Base-by-base conservation (phyloP, 495 filamentous ascomycete genomes). In the Aspergillus indologenus region DNA sequence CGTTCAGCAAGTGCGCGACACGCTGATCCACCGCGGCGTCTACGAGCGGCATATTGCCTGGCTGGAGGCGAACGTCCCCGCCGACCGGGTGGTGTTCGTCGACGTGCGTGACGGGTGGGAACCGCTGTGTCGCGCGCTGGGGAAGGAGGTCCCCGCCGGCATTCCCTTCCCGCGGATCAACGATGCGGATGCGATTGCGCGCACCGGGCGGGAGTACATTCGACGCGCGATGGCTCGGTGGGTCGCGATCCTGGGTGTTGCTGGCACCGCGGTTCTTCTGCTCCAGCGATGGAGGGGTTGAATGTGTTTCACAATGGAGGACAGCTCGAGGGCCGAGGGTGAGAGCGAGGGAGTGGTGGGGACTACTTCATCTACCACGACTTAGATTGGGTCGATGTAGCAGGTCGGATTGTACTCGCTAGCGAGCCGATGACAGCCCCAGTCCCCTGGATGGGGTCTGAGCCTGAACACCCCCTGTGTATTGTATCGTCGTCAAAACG, bases 51-150 rank as follows among this genome's bases (percentile, higher is more conserved):
- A 77, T 62, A 62, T 72, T 46, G 64, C 62, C 1, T 68, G 70
- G 60, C 56, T 81, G 22, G 66, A 73, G 54, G 62, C 68, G 11
- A 56, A 76, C 23, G 74, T 80, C 0, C 78, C 79, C 1, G 70
- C 70, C 19, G 75, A 77, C 3, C 66, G 71, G 17, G 53, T 84
- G 63, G 65, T 84, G 45, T 73, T 82, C 52, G 79, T 74, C 62
- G 63, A 76, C 31, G 68, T 81, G 1, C 70, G 64, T 53, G 75
- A 79, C 44, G 81, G 81, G 1, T 84, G 81, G 79, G 75, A 59
- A 57, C 79, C 80, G 5, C 60, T 83, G 42, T 83, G 81, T 61
- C 58, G 68, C 53, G 80, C 81, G 51, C 60, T 83, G 8, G 77
- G 66, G 5, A 78, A 72, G 54, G 72, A 75, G 2, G 58, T 79